phyloP scores from a whole-genome alignment of 495 filamentous ascomycete species.

The Arthonia radiata region DNA sequence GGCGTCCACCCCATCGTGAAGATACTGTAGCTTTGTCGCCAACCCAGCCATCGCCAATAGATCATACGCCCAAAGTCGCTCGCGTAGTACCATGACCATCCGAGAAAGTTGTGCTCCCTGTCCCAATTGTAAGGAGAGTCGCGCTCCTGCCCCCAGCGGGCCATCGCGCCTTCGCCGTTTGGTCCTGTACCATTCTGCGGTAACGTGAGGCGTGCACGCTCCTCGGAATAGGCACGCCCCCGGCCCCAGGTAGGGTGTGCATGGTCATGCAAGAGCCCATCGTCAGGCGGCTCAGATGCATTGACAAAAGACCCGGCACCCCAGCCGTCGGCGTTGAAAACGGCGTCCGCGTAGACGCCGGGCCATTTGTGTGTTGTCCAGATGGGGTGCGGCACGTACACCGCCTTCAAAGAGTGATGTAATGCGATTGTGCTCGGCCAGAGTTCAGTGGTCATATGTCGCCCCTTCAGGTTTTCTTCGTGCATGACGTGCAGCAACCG shows the following conservation, averaged over 20 bases:
- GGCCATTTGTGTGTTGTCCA: slow-evolving; percentile 38
- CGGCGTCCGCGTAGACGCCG: slow-evolving; percentile 25
- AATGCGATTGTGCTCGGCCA: slow-evolving; percentile 36
- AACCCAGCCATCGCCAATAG: slow-evolving; percentile 38
- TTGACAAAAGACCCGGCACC: slow-evolving; percentile 9
- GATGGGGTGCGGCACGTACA: slow-evolving; percentile 43
- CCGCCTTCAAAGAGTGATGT: slow-evolving; percentile 46
- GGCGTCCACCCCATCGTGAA: too few species aligned
- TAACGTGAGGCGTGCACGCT: slow-evolving; percentile 9
- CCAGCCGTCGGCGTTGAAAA: slow-evolving; percentile 33
- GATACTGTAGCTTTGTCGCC: too few species aligned
- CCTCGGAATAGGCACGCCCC: slow-evolving; percentile 15
- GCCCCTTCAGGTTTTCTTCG: slow-evolving; percentile 32
- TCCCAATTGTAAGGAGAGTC: slow-evolving; percentile 15
- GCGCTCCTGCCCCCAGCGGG: slow-evolving; percentile 15
- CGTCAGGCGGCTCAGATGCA: too few species aligned
- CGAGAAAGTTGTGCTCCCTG: slow-evolving; percentile 27
- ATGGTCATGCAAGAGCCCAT: too few species aligned
- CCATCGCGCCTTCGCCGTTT: neutral
- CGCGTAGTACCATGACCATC: slow-evolving; percentile 33
- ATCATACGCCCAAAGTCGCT: slow-evolving; percentile 25
- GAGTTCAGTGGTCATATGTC: slow-evolving; percentile 45
- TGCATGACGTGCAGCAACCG: slow-evolving; percentile 38
- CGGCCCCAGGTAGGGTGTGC: too few species aligned
- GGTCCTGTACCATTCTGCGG: slow-evolving; percentile 2